Evolutionary conservation across 495 filamentous ascomycete genomes (phyloP).

Genomic region (Pyrenula massariospora): DNA sequence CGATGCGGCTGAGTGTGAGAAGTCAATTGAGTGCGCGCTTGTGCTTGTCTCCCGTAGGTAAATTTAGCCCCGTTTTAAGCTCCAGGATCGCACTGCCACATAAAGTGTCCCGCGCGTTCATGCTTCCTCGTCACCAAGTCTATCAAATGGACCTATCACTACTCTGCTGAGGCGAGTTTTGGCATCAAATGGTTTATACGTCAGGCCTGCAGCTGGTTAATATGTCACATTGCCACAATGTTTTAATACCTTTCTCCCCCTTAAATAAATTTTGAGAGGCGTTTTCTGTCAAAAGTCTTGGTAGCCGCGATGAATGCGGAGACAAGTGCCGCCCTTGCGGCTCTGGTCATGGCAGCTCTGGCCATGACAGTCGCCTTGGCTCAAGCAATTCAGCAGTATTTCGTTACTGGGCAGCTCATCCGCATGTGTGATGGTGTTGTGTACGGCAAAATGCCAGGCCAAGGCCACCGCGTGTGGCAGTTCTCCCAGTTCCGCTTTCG

Average conservation of each 20-base stretch:
- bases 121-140: no score
- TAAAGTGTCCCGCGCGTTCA: no score
- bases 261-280: background rate
- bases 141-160: no score
- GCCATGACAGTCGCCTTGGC: slow-evolving; percentile 4
- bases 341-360: slow-evolving; percentile 1
- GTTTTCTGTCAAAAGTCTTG: background rate
- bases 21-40: no score
- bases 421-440: slow-evolving; percentile 5
- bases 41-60: no score
- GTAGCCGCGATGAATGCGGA: slow-evolving; percentile 1
- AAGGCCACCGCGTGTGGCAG: slow-evolving; percentile 5
- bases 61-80: no score
- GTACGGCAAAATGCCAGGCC: slow-evolving; percentile 1
- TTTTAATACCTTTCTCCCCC: background rate
- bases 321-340: slow-evolving; percentile 2
- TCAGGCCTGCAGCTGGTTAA: no score
- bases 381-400: slow-evolving; percentile 6
- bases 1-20: no score
- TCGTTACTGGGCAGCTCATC: slow-evolving; percentile 3
- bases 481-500: slow-evolving; percentile 5
- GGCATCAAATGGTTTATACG: no score
- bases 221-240: background rate
- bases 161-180: no score
- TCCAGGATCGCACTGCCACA: no score